Conservation (phyloP, 208 protist genomes). For the Trypanosoma scelopori region DNA sequence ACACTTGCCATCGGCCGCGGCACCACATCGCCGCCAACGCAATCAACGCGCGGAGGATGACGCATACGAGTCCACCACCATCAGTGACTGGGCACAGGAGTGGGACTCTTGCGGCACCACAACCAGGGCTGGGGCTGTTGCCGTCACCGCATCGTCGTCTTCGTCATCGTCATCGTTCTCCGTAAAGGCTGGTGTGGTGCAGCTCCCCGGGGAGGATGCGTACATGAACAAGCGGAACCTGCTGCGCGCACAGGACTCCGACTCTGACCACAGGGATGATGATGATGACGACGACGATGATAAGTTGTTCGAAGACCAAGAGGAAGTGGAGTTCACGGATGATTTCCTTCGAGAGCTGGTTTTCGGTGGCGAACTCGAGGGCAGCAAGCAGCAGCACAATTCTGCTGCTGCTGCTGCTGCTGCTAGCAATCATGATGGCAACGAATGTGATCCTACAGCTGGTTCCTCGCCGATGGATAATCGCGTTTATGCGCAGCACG, state of each 20-base stretch:
- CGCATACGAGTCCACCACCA: slow-evolving; percentile 8
- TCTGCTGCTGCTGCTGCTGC: too few species aligned
- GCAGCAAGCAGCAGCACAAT: slow-evolving; percentile 11
- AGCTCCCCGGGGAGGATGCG: slow-evolving; percentile 16
- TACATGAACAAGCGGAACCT: slow-evolving; percentile 33
- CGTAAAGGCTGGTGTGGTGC: neutral
- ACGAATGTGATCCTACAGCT: slow-evolving; percentile 7
- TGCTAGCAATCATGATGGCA: slow-evolving; percentile 13
- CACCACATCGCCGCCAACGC: slow-evolving; percentile 1
- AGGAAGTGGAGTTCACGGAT: slow-evolving; percentile 82
- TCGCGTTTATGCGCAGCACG: slow-evolving; percentile 44
- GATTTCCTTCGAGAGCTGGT: slow-evolving; percentile 82
- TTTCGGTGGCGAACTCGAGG: slow-evolving; percentile 43
- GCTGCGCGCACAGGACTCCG: slow-evolving; percentile 27
- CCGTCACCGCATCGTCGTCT: too few species aligned
- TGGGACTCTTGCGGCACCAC: slow-evolving; percentile 26
- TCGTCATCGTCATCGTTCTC: slow-evolving; percentile 13
- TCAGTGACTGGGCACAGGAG: slow-evolving; percentile 23
- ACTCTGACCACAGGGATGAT: slow-evolving; percentile 3
- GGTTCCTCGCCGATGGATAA: slow-evolving; percentile 1
- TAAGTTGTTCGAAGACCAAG: slow-evolving; percentile 78
- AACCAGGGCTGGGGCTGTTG: slow-evolving; percentile 8
- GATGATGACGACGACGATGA: slow-evolving; percentile 54
- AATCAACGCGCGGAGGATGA: slow-evolving; percentile 4
- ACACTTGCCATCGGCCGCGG: slow-evolving; percentile 21